Conservation (phyloP, 2,329 filamentous ascomycete species). For the Trichoderma pleuroti region DNA sequence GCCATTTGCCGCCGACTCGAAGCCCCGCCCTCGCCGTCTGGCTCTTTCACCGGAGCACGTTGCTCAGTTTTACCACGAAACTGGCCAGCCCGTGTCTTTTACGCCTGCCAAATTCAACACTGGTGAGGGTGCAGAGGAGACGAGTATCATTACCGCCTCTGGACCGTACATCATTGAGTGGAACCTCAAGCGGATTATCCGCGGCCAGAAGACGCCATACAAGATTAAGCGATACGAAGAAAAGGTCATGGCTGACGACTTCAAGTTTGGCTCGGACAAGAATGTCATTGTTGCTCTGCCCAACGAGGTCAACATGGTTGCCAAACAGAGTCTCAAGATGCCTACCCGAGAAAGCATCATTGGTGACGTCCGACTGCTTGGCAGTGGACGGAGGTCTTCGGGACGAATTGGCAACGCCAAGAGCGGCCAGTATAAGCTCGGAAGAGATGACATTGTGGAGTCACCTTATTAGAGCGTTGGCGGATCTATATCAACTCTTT, state of each 20-base stretch:
- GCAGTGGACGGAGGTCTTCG: slow-evolving; percentile 48
- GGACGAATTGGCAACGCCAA: slow-evolving; percentile 50
- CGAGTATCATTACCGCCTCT: slow-evolving; percentile 93
- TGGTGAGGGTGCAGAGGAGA: slow-evolving; percentile 75
- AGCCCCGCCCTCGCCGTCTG: slow-evolving; percentile 88
- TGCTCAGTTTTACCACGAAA: slow-evolving; percentile 96
- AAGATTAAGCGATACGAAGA: slow-evolving; percentile 95
- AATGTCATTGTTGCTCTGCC: slow-evolving; percentile 96
- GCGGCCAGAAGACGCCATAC: slow-evolving; percentile 80
- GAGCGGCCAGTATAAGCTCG: slow-evolving; percentile 67
- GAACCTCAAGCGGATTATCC: slow-evolving; percentile 86
- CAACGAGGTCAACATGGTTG: slow-evolving; percentile 98
- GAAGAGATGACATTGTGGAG: slow-evolving; percentile 80
- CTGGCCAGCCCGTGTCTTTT: slow-evolving; percentile 78
- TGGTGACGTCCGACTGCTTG: slow-evolving; percentile 48
- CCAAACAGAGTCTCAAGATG: slow-evolving; percentile 76
- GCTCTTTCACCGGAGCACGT: slow-evolving; percentile 88
- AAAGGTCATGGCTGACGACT: slow-evolving; percentile 96
- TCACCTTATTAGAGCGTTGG: slow-evolving; percentile 48
- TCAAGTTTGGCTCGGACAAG: slow-evolving; percentile 95
- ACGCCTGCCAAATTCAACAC: slow-evolving; percentile 94
- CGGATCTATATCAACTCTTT: background rate
- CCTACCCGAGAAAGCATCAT: slow-evolving; percentile 94
- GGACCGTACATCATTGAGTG: slow-evolving; percentile 97
- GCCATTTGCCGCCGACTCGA: slow-evolving; percentile 84